A percentile compares a stretch with the other conserved stretches of the same genome.
Conservation (phyloP, 2,329 filamentous ascomycete species). For the Aureobasidium namibiae region DNA sequence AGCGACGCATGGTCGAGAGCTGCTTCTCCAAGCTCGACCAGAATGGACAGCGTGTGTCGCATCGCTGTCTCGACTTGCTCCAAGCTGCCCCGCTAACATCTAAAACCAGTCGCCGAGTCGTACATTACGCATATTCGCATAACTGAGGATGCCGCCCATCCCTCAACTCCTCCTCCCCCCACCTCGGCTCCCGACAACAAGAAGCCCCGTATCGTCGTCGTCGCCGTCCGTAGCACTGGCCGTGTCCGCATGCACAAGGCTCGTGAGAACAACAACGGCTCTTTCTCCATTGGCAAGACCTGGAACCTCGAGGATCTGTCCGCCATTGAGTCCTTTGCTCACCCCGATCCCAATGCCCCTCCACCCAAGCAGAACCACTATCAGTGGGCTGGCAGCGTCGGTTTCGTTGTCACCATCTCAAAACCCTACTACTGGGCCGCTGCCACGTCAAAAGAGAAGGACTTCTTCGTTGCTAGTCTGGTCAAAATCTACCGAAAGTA, state of each 20-base stretch:
- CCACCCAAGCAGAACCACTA: conserved; percentile 51
- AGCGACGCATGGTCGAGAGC: conserved; percentile 85
- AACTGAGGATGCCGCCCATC: conserved; percentile 74
- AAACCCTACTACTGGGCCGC: conserved; percentile 98
- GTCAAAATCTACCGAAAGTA: conserved; percentile 97
- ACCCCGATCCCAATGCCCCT: conserved; percentile 34
- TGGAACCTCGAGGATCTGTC: conserved; percentile 92
- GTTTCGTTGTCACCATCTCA: conserved; percentile 79
- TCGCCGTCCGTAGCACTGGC: conserved; percentile 86
- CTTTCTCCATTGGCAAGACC: conserved; percentile 96
- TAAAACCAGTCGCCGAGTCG: conserved; percentile 63
- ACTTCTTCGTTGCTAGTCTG: conserved; percentile 94
- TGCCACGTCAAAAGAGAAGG: conserved; percentile 88
- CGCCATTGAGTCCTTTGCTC: conserved; percentile 72
- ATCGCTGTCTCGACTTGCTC: neutral
- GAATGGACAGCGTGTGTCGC: conserved; percentile 69
- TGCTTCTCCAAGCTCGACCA: conserved; percentile 87
- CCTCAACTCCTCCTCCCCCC: conserved; percentile 76
- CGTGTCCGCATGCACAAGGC: conserved; percentile 94
- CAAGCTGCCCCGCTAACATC: neutral
- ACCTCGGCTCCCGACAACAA: conserved; percentile 65
- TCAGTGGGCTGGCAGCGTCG: conserved; percentile 72
- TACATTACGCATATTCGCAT: conserved; percentile 98
- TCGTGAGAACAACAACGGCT: conserved; percentile 85
- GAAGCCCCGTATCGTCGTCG: conserved; percentile 85